Conservation (phyloP, 345 rosid genomes). For the Camelina laxa region DNA sequence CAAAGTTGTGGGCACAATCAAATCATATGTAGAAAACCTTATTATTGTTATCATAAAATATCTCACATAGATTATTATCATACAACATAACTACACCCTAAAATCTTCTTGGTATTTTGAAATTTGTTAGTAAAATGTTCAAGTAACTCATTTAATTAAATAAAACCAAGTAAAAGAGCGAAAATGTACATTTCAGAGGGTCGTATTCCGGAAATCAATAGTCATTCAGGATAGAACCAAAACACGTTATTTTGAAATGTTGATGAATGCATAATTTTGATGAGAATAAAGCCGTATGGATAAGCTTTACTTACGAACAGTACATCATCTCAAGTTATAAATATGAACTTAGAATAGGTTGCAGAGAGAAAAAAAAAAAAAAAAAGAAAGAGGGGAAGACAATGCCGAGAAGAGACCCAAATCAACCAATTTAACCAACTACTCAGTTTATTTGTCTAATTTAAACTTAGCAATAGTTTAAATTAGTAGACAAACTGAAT, state of each 20-base stretch:
- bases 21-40: background rate
- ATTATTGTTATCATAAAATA: background rate
- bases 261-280: background rate
- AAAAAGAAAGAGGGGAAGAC: background rate
- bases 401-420: background rate
- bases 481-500: background rate
- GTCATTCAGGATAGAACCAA: background rate
- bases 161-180: background rate
- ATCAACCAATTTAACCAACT: background rate
- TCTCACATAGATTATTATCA: background rate
- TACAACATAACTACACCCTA: background rate
- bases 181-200: background rate
- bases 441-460: background rate
- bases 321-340: background rate
- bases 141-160: background rate
- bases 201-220: background rate
- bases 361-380: background rate
- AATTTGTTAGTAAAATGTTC: background rate
- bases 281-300: background rate
- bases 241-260: background rate
- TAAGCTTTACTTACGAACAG: background rate
- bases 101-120: background rate
- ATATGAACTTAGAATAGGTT: background rate
- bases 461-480: background rate
- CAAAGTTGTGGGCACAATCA: conserved; percentile 14